phyloP scores from a whole-genome alignment of 2,329 filamentous ascomycete genomes.

The Didymella keratinophila region DNA sequence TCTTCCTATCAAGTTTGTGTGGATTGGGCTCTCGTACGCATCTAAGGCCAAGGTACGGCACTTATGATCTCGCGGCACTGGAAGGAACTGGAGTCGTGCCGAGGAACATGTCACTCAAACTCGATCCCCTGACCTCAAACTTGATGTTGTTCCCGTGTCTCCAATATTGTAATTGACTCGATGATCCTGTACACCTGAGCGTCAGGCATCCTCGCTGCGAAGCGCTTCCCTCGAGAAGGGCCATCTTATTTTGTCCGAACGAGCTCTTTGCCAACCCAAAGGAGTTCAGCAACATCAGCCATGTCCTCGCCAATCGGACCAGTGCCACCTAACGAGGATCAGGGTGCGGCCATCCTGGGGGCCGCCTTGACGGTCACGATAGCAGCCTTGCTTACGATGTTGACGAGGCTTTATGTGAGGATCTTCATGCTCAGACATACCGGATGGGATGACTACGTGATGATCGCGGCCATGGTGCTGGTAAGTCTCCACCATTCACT shows the following conservation, averaged over 20 bases:
- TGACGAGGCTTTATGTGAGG: conserved; percentile 59
- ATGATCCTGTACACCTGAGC: neutral
- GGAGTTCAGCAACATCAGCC: neutral
- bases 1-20: conserved; percentile 1
- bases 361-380: conserved; percentile 53
- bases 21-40: neutral
- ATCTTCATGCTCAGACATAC: conserved; percentile 58
- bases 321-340: conserved; percentile 42
- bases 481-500: conserved; percentile 23
- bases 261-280: neutral
- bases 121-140: conserved; percentile 1
- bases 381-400: conserved; percentile 52
- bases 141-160: neutral
- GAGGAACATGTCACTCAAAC: neutral
- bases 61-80: neutral
- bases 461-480: conserved; percentile 52
- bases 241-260: neutral
- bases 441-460: conserved; percentile 60
- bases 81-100: neutral
- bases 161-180: neutral
- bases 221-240: neutral
- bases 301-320: conserved; percentile 7
- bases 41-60: neutral
- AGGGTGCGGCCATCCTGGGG: conserved; percentile 51
- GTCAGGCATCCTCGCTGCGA: neutral